These are phyloP conservation scores for Anthracocystis walkeri DNA, from an alignment of 1,284 basidiomycete genomes.

Conservation along the genomic window DNA sequence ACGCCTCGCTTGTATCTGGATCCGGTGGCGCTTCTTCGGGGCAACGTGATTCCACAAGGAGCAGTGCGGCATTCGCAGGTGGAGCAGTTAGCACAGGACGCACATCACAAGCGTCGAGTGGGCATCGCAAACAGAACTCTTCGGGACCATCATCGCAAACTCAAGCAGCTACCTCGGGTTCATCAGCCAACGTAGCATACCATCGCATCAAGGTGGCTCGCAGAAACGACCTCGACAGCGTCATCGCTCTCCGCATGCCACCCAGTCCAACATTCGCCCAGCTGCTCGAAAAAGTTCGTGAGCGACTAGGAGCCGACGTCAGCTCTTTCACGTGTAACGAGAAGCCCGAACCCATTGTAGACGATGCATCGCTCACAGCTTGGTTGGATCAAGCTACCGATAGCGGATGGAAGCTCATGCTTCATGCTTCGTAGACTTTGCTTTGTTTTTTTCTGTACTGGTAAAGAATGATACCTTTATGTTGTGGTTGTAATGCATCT, in stretches of 20 bases:
- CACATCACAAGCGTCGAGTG: conserved; percentile 46
- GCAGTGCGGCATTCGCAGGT: conserved; percentile 28
- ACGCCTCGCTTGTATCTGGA: conserved; percentile 26
- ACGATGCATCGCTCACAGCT: conserved; percentile 78
- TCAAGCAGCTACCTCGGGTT: conserved; percentile 32
- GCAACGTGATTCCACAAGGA: conserved; percentile 33
- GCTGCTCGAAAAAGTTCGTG: conserved; percentile 89
- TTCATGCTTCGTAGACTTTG: conserved; percentile 76
- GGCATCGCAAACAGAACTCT: conserved; percentile 42
- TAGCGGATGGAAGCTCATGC: conserved; percentile 84
- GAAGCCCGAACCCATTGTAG: conserved; percentile 76
- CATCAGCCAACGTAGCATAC: conserved; percentile 65
- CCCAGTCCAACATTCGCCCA: conserved; percentile 87
- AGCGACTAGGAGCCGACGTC: conserved; percentile 83
- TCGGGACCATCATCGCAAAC: conserved; percentile 22
- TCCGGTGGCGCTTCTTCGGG: conserved; percentile 23
- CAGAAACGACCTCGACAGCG: conserved; percentile 82
- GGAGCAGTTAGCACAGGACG: conserved; percentile 27
- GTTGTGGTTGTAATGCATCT: conserved; percentile 1
- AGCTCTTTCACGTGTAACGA: conserved; percentile 70
- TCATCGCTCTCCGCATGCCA: conserved; percentile 97
- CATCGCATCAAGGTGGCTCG: conserved; percentile 98
- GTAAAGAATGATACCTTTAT: not conserved
- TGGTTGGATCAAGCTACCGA: conserved; percentile 77
- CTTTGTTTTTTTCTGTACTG: conserved; percentile 1